Conservation (phyloP, 139 green algal species). For the Eudorina sp. region DNA sequence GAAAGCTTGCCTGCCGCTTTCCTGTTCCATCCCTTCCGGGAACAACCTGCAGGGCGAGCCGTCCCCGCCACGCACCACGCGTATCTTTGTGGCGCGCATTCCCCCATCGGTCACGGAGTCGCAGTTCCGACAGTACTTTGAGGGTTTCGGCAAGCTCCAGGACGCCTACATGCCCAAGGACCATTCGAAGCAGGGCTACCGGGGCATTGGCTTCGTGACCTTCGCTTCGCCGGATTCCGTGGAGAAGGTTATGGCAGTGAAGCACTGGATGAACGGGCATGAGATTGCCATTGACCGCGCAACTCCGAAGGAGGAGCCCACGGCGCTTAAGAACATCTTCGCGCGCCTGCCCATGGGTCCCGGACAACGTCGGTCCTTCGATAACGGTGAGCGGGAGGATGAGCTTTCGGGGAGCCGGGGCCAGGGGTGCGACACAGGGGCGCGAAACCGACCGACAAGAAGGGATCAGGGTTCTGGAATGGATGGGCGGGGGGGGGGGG, state of each 20-base stretch:
- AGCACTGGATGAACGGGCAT: constrained; percentile 85
- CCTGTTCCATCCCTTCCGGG: too few species aligned
- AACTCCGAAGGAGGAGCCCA: constrained; percentile 85
- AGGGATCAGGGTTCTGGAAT: too few species aligned
- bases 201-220: constrained; percentile 93
- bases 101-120: constrained; percentile 80
- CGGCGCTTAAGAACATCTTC: constrained; percentile 51
- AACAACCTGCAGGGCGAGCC: constrained; percentile 61
- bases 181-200: constrained; percentile 80
- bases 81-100: constrained; percentile 93
- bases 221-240: constrained; percentile 81
- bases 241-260: constrained; percentile 76
- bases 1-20: too few species aligned
- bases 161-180: constrained; percentile 95
- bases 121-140: constrained; percentile 90
- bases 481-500: too few species aligned
- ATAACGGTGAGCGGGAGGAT: constrained; percentile 73
- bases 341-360: constrained; percentile 44
- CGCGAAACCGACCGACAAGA: too few species aligned
- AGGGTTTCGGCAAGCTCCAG: constrained; percentile 85
- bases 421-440: too few species aligned
- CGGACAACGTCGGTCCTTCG: constrained; percentile 67
- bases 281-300: constrained; percentile 91
- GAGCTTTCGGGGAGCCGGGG: too few species aligned
- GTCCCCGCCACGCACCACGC: constrained; percentile 67